phyloP scores from a whole-genome alignment of 345 rosid species.

The Salix dunnii region DNA sequence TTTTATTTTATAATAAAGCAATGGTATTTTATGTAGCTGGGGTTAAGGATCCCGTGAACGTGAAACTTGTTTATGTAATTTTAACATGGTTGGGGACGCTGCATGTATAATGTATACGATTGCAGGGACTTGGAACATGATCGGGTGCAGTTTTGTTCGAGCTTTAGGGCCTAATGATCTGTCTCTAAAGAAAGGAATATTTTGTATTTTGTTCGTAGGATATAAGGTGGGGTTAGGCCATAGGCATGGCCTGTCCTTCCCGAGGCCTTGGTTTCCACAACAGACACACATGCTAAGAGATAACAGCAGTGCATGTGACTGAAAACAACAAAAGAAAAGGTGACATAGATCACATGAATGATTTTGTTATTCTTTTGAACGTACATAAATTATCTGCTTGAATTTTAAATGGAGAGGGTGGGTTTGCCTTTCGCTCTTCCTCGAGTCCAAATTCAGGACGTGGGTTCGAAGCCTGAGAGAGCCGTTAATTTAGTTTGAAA shows the following conservation, averaged over 20 bases:
- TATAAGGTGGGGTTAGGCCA: neutral
- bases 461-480: neutral
- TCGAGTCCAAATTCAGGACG: neutral
- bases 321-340: neutral
- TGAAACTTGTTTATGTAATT: neutral
- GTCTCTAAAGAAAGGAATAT: neutral
- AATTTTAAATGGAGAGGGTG: neutral
- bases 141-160: neutral
- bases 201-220: neutral
- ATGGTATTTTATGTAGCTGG: neutral
- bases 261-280: neutral
- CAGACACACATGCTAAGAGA: neutral
- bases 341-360: neutral
- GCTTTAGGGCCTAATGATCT: neutral
- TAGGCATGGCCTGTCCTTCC: neutral
- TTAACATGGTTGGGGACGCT: no score
- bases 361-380: neutral
- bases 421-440: neutral
- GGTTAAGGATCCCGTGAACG: neutral
- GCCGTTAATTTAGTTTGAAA: neutral
- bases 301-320: constrained; percentile 8
- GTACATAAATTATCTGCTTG: neutral
- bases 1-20: no score
- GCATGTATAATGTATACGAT: neutral
- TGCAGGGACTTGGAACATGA: neutral